Base-by-base conservation (phyloP, 2,329 filamentous ascomycete genomes). In the Aspergillus texensis region DNA sequence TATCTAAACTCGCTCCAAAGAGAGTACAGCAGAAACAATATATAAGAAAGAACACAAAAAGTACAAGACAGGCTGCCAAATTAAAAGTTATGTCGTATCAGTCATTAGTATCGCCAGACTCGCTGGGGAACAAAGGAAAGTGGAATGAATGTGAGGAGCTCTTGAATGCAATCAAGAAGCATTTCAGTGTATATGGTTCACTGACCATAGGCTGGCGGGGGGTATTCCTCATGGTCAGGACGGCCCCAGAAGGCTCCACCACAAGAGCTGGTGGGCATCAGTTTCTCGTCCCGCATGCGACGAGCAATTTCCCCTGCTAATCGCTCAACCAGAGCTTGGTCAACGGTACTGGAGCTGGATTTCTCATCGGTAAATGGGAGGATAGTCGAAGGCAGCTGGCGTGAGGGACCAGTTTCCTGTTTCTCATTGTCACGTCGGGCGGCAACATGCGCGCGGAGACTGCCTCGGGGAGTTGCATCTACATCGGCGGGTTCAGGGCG, bases 231-330 rank as follows among this genome's bases (percentile, higher is more conserved):
- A 41, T 68, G 68, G 12, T 72, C 70, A 45, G 74, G 68, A 24
- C 73, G 76, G 36, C 75, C 72, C 76, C 77, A 80, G 59, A 76
- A 78, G 28, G 71, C 71, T 46, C 71, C 71, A 46, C 70, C 72
- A 75, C 73, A 72, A 71, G 71, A 65, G 36, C 70, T 74, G 56
- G 67, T 70, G 24, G 70, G 62, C 57, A 77, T 71, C 53, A 76
- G 74, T 79, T 97, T 95, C 79, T 97, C 92, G 70, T 97, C 92
- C 68, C 94, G 92, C 68, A 96, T 93, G 61, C 92, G 90, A 65
- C 77, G 77, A 41, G 93, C 93, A 71, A 98, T 94, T 78, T 98
- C 95, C 67, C 89, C 90, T 6, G 94, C 94, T 87, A 99, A 95
- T 82, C 97, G 78, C 71, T 80, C 78, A 58, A 82, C 79, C 71